phyloP scores from a whole-genome alignment of 495 filamentous ascomycete genomes.

The Lasiosphaeris hirsuta region DNA sequence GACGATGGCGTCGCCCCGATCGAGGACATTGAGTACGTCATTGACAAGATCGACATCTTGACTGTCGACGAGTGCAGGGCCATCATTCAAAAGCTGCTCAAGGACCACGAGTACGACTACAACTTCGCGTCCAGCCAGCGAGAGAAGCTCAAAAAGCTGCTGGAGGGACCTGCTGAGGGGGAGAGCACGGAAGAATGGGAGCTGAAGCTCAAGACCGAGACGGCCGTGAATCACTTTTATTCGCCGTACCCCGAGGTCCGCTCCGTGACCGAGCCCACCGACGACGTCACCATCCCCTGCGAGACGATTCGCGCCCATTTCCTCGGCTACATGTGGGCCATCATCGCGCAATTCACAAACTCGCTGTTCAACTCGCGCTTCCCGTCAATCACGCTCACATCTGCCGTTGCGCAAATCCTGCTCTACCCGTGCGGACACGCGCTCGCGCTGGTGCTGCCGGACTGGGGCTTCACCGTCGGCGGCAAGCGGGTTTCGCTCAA shows the following conservation, averaged over 20 bases:
- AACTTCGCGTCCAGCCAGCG: neutral
- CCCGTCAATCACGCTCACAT: constrained; percentile 17
- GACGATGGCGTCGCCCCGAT: neutral
- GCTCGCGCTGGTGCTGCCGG: constrained; percentile 14
- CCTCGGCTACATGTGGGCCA: constrained; percentile 23
- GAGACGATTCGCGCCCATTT: constrained; percentile 27
- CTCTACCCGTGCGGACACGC: constrained; percentile 22
- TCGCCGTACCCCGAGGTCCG: constrained; percentile 42
- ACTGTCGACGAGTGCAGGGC: neutral
- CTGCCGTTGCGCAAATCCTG: constrained; percentile 24
- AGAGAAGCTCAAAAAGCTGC: neutral
- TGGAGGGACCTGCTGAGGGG: neutral
- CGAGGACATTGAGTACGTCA: constrained; percentile 1
- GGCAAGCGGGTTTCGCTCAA: constrained; percentile 20
- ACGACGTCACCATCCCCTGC: constrained; percentile 19
- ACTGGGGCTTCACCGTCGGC: constrained; percentile 12
- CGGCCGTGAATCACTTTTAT: constrained; percentile 19
- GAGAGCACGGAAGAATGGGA: constrained; percentile 1
- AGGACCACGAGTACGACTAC: constrained; percentile 7
- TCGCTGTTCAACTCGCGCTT: constrained; percentile 28
- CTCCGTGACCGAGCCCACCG: constrained; percentile 30
- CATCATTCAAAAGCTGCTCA: constrained; percentile 1
- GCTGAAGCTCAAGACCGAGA: constrained; percentile 4
- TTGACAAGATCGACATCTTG: neutral
- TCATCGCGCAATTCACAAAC: constrained; percentile 24